phyloP scores from a whole-genome alignment of 495 filamentous ascomycete genomes.

The Immersiella caudata region DNA sequence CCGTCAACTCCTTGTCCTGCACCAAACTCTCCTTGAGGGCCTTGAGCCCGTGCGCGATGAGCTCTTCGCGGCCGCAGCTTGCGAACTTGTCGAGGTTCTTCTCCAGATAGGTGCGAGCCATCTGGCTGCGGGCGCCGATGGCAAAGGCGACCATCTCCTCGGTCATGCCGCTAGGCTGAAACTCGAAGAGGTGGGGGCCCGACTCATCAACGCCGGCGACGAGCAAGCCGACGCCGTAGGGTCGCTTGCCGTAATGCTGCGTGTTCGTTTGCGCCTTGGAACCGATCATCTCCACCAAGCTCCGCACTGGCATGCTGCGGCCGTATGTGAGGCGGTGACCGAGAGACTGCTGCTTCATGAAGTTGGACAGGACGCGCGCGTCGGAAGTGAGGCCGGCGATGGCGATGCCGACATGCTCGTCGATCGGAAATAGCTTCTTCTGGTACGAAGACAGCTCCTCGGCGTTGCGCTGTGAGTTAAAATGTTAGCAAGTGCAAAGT shows the following conservation, averaged over 20 bases:
- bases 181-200: constrained; percentile 96
- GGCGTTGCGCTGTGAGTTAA: constrained; percentile 77
- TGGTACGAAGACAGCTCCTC: constrained; percentile 99
- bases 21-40: constrained; percentile 94
- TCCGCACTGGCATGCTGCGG: constrained; percentile 84
- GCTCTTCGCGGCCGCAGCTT: constrained; percentile 72
- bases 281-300: constrained; percentile 85
- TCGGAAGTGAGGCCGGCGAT: constrained; percentile 97
- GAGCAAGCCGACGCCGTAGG: constrained; percentile 93
- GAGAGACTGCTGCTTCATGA: constrained; percentile 99
- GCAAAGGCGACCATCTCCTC: constrained; percentile 95
- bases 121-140: constrained; percentile 94
- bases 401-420: constrained; percentile 92
- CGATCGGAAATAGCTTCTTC: constrained; percentile 97
- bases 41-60: constrained; percentile 84
- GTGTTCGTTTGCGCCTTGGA: constrained; percentile 98
- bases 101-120: constrained; percentile 96
- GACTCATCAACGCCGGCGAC: constrained; percentile 92
- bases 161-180: constrained; percentile 93
- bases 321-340: constrained; percentile 93
- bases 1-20: constrained; percentile 95
- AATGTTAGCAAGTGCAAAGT: not conserved
- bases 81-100: constrained; percentile 82
- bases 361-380: constrained; percentile 98
- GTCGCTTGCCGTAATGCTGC: constrained; percentile 94